Base-by-base conservation (phyloP, 2,329 filamentous ascomycete genomes). In the Claviceps sp. region DNA sequence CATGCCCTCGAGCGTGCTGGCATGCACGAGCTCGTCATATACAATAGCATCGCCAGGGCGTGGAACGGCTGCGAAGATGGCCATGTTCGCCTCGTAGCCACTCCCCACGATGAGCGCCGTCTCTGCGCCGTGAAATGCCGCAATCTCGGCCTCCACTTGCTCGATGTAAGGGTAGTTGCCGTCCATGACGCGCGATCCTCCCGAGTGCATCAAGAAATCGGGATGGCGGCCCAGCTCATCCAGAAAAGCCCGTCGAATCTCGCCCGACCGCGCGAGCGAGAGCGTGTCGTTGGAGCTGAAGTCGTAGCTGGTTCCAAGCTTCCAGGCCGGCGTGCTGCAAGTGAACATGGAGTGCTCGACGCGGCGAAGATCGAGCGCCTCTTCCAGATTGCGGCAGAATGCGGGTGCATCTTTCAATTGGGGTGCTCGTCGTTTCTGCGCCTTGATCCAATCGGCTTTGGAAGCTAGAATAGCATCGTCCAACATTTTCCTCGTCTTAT, bases 271-370 rank as follows among this genome's bases (percentile, higher is more conserved):
- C 1, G 69, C 74, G 4, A 85, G 66, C 0, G 79, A 82, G 11
- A 85, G 72, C 54, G 83, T 82, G 62, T 85, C 81, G 61, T 82
- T 83, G 46, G 79, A 82, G 1, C 78, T 81, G 59, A 85, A 83
- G 64, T 85, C 82, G 0, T 57, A 44, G 11, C 20, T 6, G 34
- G 26, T 3, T 51, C 34, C 20, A 5, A 29, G 51, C 20, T 52
- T 47, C 46, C 47, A 47, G 46, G 47, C 38, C 11, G 13, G 50
- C 53, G 6, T 52, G 48, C 7, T 64, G 60, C 1, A 7, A 8
- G 70, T 65, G 34, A 57, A 51, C 29, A 62, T 56, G 6, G 50
- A 56, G 52, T 60, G 54, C 0, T 59, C 53, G 1, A 52, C 52
- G 1, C 65, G 56, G 5, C 56, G 57, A 2, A 56, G 42, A 49